Conservation (phyloP, 2,329 filamentous ascomycete species). For the Cladophialophora exuberans region DNA sequence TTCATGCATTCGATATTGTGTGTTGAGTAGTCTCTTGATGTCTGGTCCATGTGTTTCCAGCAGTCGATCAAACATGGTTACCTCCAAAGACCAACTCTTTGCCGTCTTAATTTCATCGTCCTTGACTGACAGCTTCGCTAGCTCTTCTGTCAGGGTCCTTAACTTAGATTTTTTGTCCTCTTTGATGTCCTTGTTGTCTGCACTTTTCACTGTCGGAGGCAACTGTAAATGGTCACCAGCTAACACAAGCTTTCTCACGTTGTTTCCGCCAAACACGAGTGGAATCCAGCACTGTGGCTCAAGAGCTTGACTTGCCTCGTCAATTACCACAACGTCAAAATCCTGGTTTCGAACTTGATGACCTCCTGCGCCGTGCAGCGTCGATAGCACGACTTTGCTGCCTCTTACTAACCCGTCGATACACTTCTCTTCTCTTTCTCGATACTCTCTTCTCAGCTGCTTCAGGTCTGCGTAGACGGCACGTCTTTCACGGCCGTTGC, state of each 20-base stretch:
- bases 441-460: constrained; percentile 83
- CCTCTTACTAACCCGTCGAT: constrained; percentile 73
- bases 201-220: constrained; percentile 83
- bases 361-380: constrained; percentile 81
- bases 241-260: constrained; percentile 74
- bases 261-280: constrained; percentile 62
- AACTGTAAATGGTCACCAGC: constrained; percentile 94
- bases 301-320: constrained; percentile 92
- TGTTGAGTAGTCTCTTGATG: constrained; percentile 94
- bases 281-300: constrained; percentile 98
- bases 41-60: constrained; percentile 76
- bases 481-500: constrained; percentile 75
- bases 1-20: constrained; percentile 97
- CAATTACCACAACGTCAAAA: constrained; percentile 94
- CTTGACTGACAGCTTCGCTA: constrained; percentile 41
- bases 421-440: constrained; percentile 80
- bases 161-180: constrained; percentile 47
- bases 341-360: constrained; percentile 68
- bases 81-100: constrained; percentile 70
- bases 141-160: constrained; percentile 41
- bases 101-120: constrained; percentile 36
- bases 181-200: constrained; percentile 45
- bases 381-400: constrained; percentile 88
- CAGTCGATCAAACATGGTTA: constrained; percentile 90
- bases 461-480: constrained; percentile 84